Evolutionary conservation across 2,329 filamentous ascomycete genomes (phyloP).

Genomic region (Fusarium tanahbumbuense): DNA sequence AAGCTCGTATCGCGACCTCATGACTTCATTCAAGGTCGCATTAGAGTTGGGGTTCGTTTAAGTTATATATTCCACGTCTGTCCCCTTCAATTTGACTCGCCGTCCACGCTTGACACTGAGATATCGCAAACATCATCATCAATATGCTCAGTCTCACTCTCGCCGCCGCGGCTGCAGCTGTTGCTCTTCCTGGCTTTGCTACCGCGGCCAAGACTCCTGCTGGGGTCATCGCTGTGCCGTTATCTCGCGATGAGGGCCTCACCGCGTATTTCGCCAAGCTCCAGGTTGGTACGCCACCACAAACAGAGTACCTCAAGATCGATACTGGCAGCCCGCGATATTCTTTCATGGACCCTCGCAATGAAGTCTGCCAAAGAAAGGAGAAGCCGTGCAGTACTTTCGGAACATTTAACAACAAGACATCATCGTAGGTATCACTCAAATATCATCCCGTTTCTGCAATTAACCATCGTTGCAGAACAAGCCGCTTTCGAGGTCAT

Average conservation of each 20-base stretch:
- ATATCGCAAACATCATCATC: too few species aligned
- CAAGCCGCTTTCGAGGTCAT: background rate
- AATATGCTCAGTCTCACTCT: background rate
- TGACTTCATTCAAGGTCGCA: background rate
- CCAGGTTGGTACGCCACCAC: background rate
- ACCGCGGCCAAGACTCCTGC: background rate
- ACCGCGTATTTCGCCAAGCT: slow-evolving; percentile 12
- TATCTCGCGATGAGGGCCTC: slow-evolving; percentile 8
- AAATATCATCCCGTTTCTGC: accelerated
- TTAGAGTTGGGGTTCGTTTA: background rate
- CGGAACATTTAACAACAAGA: background rate
- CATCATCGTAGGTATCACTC: background rate
- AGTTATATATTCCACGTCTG: background rate
- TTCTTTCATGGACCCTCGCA: slow-evolving; percentile 4
- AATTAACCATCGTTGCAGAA: background rate
- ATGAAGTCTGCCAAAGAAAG: background rate
- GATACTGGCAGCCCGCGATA: slow-evolving; percentile 9
- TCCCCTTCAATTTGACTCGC: background rate
- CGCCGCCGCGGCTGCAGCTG: background rate
- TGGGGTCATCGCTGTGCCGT: background rate
- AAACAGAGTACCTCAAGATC: slow-evolving; percentile 15
- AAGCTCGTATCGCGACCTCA: background rate
- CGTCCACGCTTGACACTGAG: background rate
- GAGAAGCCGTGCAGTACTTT: background rate
- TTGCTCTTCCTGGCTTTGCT: accelerated